These are phyloP conservation scores for Annona squamosa DNA, from an alignment of 164 flowering plant species.

Conservation along the genomic window DNA sequence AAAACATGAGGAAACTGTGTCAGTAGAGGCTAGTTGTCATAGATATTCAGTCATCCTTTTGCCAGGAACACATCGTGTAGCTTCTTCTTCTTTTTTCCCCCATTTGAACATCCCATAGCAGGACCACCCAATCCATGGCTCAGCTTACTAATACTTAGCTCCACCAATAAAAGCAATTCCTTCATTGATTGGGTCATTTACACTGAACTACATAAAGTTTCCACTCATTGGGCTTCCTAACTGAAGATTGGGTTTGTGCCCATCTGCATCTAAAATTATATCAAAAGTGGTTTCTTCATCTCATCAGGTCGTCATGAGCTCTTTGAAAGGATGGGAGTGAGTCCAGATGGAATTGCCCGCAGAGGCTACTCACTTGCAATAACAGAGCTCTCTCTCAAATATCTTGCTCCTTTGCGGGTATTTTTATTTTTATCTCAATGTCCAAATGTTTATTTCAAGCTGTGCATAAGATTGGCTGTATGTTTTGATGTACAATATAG, in stretches of 20 bases:
- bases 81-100: background rate
- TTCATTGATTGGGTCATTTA: background rate
- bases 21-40: background rate
- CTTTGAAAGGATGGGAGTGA: constrained; percentile 64
- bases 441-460: background rate
- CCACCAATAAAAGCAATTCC: background rate
- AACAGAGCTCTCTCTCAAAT: constrained; percentile 75
- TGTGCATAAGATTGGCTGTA: background rate
- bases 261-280: background rate
- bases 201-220: background rate
- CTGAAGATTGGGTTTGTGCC: background rate
- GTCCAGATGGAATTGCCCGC: constrained; percentile 70
- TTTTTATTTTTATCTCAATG: constrained; percentile 7
- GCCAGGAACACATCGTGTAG: background rate
- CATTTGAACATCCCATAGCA: background rate
- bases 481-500: background rate
- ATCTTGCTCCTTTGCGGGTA: constrained; percentile 80
- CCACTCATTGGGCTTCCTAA: background rate
- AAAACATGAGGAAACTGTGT: background rate
- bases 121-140: background rate
- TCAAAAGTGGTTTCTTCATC: background rate
- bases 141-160: background rate
- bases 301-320: constrained; percentile 76
- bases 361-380: constrained; percentile 77
- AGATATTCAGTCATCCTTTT: background rate